Conservation (phyloP, 2,329 filamentous ascomycete genomes). For the Ophiocordyceps camponoti-floridani region DNA sequence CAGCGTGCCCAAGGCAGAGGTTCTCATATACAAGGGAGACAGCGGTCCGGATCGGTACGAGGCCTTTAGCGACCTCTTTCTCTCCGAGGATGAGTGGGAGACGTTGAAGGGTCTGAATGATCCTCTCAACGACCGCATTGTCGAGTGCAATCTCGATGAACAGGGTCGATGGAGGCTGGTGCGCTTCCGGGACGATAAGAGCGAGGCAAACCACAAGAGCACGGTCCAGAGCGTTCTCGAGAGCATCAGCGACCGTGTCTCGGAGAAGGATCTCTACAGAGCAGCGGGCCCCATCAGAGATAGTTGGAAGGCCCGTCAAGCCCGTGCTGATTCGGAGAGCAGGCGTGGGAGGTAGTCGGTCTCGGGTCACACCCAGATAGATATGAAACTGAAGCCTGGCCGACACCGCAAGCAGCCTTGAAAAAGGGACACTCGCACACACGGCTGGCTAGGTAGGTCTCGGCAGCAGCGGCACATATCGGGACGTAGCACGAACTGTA, state of each 20-base stretch:
- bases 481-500: no score
- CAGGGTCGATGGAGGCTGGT: constrained; percentile 68
- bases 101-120: constrained; percentile 53
- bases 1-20: constrained; percentile 51
- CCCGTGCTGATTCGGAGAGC: constrained; percentile 11
- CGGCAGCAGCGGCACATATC: no score
- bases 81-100: constrained; percentile 72
- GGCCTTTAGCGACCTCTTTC: constrained; percentile 45
- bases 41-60: constrained; percentile 35
- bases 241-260: constrained; percentile 75
- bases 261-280: constrained; percentile 59
- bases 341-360: constrained; percentile 4
- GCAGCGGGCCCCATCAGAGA: constrained; percentile 55
- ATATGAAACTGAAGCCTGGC: neutral
- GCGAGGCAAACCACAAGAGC: constrained; percentile 71
- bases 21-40: constrained; percentile 52
- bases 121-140: constrained; percentile 69
- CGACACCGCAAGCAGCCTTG: neutral
- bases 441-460: no score
- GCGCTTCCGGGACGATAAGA: constrained; percentile 84
- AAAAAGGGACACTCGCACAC: no score
- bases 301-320: constrained; percentile 54
- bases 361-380: neutral
- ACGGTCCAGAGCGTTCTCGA: constrained; percentile 76
- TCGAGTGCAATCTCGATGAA: constrained; percentile 75